Conservation (phyloP, 352 stramenopile species). For the Pythium insidiosum region DNA sequence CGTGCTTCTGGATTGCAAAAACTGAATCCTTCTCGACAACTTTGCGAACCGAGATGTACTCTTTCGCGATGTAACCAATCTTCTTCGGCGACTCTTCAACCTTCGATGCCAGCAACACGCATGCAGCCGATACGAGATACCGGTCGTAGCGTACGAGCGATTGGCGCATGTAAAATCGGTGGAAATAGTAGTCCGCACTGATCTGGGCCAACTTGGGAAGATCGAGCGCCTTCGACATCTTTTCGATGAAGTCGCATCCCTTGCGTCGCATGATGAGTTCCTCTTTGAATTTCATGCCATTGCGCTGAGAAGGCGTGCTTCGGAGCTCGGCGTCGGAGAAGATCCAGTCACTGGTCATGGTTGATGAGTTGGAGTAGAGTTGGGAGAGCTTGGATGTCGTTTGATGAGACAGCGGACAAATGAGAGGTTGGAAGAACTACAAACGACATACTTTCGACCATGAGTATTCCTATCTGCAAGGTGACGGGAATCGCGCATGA, state of each 20-base stretch:
- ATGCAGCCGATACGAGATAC: slow-evolving; percentile 73
- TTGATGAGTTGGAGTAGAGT: not conserved
- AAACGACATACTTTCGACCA: slow-evolving; percentile 4
- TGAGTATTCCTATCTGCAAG: too few species aligned
- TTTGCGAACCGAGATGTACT: slow-evolving; percentile 67
- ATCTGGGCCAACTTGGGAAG: slow-evolving; percentile 78
- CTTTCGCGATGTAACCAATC: slow-evolving; percentile 62
- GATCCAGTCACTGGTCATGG: slow-evolving; percentile 63
- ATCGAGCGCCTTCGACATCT: slow-evolving; percentile 71
- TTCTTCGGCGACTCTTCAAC: slow-evolving; percentile 80
- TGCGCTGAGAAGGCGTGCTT: slow-evolving; percentile 50
- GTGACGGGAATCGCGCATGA: too few species aligned
- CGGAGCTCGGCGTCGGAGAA: slow-evolving; percentile 66
- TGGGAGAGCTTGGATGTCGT: not conserved
- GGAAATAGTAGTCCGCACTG: slow-evolving; percentile 81
- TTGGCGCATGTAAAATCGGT: slow-evolving; percentile 85
- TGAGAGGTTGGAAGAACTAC: not conserved
- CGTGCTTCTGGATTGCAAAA: slow-evolving; percentile 75
- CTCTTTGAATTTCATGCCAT: slow-evolving; percentile 73
- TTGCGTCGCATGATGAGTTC: slow-evolving; percentile 65
- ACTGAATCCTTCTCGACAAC: slow-evolving; percentile 67
- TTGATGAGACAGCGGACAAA: slow-evolving; percentile 2
- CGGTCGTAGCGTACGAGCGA: slow-evolving; percentile 83
- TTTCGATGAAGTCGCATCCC: slow-evolving; percentile 81
- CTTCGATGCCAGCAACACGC: slow-evolving; percentile 79